Conservation (phyloP, 441 rosid species). For the Oxalis stricta region DNA sequence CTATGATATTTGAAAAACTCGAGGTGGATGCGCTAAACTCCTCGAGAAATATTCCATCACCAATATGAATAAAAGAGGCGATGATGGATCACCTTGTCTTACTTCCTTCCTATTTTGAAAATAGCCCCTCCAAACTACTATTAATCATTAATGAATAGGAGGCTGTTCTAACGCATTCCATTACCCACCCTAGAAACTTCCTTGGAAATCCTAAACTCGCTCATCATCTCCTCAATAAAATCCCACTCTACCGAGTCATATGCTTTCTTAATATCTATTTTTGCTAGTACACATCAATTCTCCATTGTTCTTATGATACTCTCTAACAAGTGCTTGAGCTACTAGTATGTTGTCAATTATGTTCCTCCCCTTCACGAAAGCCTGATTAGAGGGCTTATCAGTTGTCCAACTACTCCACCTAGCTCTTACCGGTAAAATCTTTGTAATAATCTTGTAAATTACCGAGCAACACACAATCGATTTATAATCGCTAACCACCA, state of each 20-base stretch:
- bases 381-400: too few species aligned
- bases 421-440: too few species aligned
- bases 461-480: too few species aligned
- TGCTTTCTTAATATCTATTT: background rate
- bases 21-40: background rate
- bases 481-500: too few species aligned
- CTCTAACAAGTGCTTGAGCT: background rate
- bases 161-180: background rate
- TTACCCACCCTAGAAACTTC: background rate
- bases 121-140: background rate
- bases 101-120: background rate
- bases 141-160: background rate
- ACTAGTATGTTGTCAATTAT: background rate
- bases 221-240: background rate
- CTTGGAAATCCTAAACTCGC: background rate
- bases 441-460: too few species aligned
- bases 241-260: too few species aligned
- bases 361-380: background rate
- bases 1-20: background rate
- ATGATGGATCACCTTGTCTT: background rate
- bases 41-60: background rate
- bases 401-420: too few species aligned
- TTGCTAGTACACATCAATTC: background rate
- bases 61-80: background rate
- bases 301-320: background rate